These are phyloP conservation scores for Knoxdaviesia proteae DNA, from an alignment of 2,329 filamentous ascomycete genomes.

Conservation along the genomic window DNA sequence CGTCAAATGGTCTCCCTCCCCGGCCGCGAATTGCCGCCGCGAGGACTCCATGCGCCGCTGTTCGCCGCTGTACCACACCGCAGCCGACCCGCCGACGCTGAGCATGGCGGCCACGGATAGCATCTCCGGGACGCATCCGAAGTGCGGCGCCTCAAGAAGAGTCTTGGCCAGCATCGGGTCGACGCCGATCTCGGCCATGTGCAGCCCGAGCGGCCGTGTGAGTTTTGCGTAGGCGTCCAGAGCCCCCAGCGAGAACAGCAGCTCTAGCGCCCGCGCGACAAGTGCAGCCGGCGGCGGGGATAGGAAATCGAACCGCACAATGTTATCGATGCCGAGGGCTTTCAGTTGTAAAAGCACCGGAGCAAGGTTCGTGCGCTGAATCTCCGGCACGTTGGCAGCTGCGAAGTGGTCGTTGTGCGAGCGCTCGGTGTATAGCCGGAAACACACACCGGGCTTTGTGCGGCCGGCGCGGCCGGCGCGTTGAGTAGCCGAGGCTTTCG, in stretches of 20 bases:
- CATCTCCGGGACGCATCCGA: constrained; percentile 67
- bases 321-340: constrained; percentile 85
- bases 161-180: constrained; percentile 94
- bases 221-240: constrained; percentile 80
- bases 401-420: constrained; percentile 39
- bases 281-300: constrained; percentile 71
- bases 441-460: constrained; percentile 83
- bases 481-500: constrained; percentile 83
- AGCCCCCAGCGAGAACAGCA: constrained; percentile 70
- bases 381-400: constrained; percentile 65
- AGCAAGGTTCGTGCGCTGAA: constrained; percentile 79
- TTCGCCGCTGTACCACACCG: constrained; percentile 61
- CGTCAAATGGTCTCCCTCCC: constrained; percentile 86
- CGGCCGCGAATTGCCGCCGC: constrained; percentile 65
- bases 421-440: constrained; percentile 70
- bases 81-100: constrained; percentile 47
- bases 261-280: constrained; percentile 66
- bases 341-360: constrained; percentile 81
- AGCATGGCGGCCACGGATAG: constrained; percentile 90
- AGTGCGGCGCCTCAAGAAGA: constrained; percentile 51
- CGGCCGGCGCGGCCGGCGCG: constrained; percentile 77
- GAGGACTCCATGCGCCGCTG: constrained; percentile 55
- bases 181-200: constrained; percentile 84
- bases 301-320: constrained; percentile 75
- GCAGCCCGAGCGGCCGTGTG: constrained; percentile 64